Conservation (phyloP, 192 early-diverging fungal species). For the Haplosporangium gracile region DNA sequence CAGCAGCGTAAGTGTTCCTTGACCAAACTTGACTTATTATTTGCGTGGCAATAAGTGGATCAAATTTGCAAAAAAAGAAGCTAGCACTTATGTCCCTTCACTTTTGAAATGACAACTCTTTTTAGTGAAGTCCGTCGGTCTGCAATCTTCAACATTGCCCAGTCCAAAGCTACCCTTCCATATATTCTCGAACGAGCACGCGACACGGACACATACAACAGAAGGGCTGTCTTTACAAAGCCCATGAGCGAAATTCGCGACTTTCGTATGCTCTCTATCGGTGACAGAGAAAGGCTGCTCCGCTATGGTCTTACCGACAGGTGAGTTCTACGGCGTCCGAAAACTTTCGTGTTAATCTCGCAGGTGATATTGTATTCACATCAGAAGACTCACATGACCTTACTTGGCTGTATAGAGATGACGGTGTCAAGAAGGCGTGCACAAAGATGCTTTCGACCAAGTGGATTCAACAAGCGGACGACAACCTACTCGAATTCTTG, state of each 20-base stretch:
- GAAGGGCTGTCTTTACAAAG: constrained; percentile 78
- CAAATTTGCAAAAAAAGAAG: neutral
- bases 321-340: constrained; percentile 26
- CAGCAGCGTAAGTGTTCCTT: constrained; percentile 72
- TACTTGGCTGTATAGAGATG: constrained; percentile 61
- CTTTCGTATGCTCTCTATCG: constrained; percentile 76
- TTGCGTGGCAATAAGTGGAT: neutral
- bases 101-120: constrained; percentile 11
- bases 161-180: constrained; percentile 71
- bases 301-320: constrained; percentile 86
- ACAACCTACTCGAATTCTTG: constrained; percentile 81
- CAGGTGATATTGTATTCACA: neutral
- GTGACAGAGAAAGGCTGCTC: constrained; percentile 79
- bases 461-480: constrained; percentile 81
- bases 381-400: neutral
- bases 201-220: constrained; percentile 82
- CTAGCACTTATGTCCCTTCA: neutral
- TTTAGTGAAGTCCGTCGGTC: constrained; percentile 85
- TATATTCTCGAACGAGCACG: constrained; percentile 81
- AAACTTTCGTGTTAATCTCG: neutral
- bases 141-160: constrained; percentile 81
- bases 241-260: constrained; percentile 77
- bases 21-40: neutral
- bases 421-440: constrained; percentile 80
- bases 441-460: constrained; percentile 75